Conservation (phyloP, 148 eudicot species). For the Diospyros kaki region DNA sequence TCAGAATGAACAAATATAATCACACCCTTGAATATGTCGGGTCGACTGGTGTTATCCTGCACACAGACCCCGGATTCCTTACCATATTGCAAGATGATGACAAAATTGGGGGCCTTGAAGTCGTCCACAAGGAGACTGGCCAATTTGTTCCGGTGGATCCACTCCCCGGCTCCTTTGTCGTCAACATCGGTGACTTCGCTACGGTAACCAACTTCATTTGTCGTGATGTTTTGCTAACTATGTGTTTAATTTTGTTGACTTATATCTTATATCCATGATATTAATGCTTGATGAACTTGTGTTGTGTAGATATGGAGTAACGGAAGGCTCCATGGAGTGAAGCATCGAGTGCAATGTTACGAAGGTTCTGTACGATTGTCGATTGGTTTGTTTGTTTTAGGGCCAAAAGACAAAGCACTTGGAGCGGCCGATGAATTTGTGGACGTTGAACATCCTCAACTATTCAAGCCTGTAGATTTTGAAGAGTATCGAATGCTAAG, state of each 20-base stretch:
- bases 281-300: too few species aligned
- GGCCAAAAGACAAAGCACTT: neutral
- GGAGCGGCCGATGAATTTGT: constrained; percentile 5
- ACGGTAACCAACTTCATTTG: constrained; percentile 15
- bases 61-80: constrained; percentile 55
- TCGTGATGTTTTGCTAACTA: too few species aligned
- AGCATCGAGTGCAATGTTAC: constrained; percentile 32
- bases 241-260: too few species aligned
- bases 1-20: constrained; percentile 60
- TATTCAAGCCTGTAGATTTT: neutral
- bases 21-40: constrained; percentile 52
- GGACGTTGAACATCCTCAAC: neutral
- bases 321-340: neutral
- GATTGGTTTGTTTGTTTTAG: constrained; percentile 9
- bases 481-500: constrained; percentile 13
- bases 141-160: constrained; percentile 38
- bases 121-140: constrained; percentile 31
- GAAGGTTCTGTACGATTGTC: constrained; percentile 8
- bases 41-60: constrained; percentile 43
- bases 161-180: constrained; percentile 40
- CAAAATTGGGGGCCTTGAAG: constrained; percentile 49
- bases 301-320: constrained; percentile 18
- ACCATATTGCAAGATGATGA: constrained; percentile 61
- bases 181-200: constrained; percentile 56
- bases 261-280: too few species aligned